Evolutionary conservation across 257 asterid species (phyloP).

Genomic region (Lantana camara): DNA sequence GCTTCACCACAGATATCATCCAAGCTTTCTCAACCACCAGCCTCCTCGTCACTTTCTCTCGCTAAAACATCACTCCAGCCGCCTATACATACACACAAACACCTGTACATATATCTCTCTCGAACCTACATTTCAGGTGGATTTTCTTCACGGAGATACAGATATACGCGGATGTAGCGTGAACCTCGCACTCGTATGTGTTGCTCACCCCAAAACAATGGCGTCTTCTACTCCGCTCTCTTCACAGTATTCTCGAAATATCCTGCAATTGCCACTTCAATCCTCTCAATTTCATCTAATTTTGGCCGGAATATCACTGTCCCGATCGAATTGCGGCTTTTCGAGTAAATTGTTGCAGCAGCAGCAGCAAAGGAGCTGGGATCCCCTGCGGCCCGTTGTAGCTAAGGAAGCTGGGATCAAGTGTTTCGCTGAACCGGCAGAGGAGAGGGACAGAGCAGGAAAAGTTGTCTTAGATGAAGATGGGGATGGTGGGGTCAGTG

Average conservation of each 20-base stretch:
- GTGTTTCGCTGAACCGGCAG: slow-evolving; percentile 52
- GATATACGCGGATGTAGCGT: slow-evolving; percentile 24
- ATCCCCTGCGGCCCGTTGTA: slow-evolving; percentile 41
- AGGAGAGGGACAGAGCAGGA: slow-evolving; percentile 34
- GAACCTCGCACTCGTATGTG: slow-evolving; percentile 24
- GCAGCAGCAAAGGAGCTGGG: slow-evolving; percentile 46
- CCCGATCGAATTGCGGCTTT: slow-evolving; percentile 41
- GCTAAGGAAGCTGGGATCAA: slow-evolving; percentile 39
- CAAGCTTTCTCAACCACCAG: slow-evolving; percentile 39
- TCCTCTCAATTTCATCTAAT: slow-evolving; percentile 52
- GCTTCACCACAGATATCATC: slow-evolving; percentile 35
- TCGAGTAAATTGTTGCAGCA: slow-evolving; percentile 41
- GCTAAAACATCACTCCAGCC: slow-evolving; percentile 20
- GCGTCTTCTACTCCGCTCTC: slow-evolving; percentile 41
- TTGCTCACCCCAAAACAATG: slow-evolving; percentile 36
- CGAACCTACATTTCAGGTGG: slow-evolving; percentile 14
- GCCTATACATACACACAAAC: slow-evolving; percentile 20
- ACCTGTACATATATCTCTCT: slow-evolving; percentile 1
- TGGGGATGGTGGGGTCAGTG: slow-evolving; percentile 41
- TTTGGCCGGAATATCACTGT: slow-evolving; percentile 51
- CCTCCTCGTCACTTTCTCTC: slow-evolving; percentile 27
- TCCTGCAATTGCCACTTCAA: slow-evolving; percentile 54
- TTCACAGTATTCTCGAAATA: slow-evolving; percentile 37
- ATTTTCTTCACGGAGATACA: slow-evolving; percentile 7
- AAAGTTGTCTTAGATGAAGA: slow-evolving; percentile 42